phyloP scores from a whole-genome alignment of 2,329 filamentous ascomycete genomes.

The Podosphaera xanthii region DNA sequence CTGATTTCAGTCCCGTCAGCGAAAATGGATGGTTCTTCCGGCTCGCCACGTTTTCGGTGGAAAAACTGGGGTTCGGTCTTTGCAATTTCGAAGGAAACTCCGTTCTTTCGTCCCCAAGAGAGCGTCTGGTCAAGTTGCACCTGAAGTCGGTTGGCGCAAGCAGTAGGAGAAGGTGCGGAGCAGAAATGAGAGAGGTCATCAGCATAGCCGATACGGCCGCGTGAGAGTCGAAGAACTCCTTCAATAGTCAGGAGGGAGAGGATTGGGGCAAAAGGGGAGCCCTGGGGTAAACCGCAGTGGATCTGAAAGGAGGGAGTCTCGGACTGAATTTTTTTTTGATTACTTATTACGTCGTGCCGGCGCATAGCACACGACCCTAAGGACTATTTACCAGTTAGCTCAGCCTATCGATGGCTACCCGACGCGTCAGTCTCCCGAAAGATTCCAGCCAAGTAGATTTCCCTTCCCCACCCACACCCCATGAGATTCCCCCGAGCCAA shows the following conservation, averaged over 20 bases:
- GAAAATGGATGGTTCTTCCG: not conserved
- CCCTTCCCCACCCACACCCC: too few species aligned
- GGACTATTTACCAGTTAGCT: too few species aligned
- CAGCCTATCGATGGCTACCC: too few species aligned
- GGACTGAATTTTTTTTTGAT: too few species aligned
- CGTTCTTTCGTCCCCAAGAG: not conserved
- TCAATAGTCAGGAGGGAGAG: not conserved
- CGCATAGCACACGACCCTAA: too few species aligned
- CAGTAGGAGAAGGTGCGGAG: not conserved
- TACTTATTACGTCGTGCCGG: too few species aligned
- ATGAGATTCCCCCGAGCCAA: too few species aligned
- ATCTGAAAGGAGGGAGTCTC: not conserved
- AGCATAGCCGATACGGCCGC: not conserved
- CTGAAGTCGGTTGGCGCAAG: not conserved
- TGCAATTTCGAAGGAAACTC: too few species aligned
- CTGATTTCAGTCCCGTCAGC: not conserved
- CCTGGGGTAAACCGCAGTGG: not conserved
- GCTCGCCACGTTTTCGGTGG: not conserved
- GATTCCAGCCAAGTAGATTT: too few species aligned
- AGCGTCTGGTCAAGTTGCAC: not conserved
- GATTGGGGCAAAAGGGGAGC: not conserved
- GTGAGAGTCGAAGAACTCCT: not conserved
- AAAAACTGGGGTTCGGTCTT: not conserved
- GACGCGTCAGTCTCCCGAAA: too few species aligned
- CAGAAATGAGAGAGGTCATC: not conserved